Evolutionary conservation across 2,329 filamentous ascomycete genomes (phyloP), one percentile per base, ranked within the genome.

Genomic region (Trichoderma guizhouense): DNA sequence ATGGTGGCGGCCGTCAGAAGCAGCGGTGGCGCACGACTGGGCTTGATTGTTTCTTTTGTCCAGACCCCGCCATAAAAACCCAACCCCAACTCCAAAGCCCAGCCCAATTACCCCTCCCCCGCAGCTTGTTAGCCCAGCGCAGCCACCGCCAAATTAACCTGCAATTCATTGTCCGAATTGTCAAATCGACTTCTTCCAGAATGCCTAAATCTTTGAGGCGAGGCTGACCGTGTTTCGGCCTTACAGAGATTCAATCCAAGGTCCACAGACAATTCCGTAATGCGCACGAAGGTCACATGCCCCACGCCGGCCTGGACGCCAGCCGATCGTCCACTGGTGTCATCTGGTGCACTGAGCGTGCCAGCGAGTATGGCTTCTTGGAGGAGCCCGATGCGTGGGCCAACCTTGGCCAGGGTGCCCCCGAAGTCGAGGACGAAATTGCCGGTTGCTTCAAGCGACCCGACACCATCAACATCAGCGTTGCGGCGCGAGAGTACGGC

Each of bases 361-460:
- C 95, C 69, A 89, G 90, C 80, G 94, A 98, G 83, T 93, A 95
- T 83, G 95, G 95, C 77, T 98, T 92, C 84, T 84, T 90, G 65
- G 95, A 98, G 5, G 87, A 95, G 76, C 95, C 94, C 12, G 87
- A 92, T 2, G 83, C 86, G 74, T 98, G 95, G 95, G 94, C 95
- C 72, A 98, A 98, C 81, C 86, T 98, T 68, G 95, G 95, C 36
- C 95, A 98, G 84, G 95, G 95, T 76, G 95, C 95, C 18, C 95
- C 95, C 57, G 94, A 98, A 81, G 95, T 97, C 73, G 95, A 97
- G 77, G 93, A 97, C 76, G 94, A 96, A 74, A 98, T 98, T 77
- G 88, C 91, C 77, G 94, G 95, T 72, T 96, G 93, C 83, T 98
- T 98, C 81, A 87, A 91, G 77, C 90, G 95, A 18, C 95, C 95